Evolutionary conservation across 306 rosid species (phyloP), one percentile per base, ranked within the genome.

Genomic region (Hippophae tibetana): DNA sequence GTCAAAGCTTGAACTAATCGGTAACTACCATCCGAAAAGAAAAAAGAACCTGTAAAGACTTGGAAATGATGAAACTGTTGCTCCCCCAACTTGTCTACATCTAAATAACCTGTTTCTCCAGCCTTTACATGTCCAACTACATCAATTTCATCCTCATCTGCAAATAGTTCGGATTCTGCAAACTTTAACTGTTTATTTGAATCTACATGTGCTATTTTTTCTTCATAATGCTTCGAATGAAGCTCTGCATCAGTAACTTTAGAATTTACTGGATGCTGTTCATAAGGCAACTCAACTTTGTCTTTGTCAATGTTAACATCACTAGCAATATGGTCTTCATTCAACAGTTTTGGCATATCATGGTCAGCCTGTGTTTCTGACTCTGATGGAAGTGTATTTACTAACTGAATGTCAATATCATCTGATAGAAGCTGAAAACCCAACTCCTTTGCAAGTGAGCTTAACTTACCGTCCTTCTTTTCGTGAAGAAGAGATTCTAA

Each of bases 371-470:
- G 80, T 74, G 64, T 65, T 79, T 83, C 81, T 23, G 64, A 44
- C 63, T 57, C 71, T 9, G 60, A 58, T 43, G 82, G 81, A 68
- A 74, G 65, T 46, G 78, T 14, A 70, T 66, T 68, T 27, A 62
- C 70, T 53, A 78, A 59, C 63, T 79, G 78, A 56, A 92, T 69
- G 79, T 92, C 88, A 68, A 87, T 66, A 64, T 87, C 98, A 69
- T 78, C 85, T 62, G 98, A 92, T 71, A 92, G 63, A 70, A 92
- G 96, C 76, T 85, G 95, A 75, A 92, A 87, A 70, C 98, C 98
- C 59, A 87, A 78, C 56, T 83, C 89, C 73, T 84, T 80, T 26
- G 90, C 95, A n/a, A 92, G 78, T 67, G 95, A 81, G 75, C 95
- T 85, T 71, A 92, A 75, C 64, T 75, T 85, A 47, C 70, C 62